Evolutionary conservation across 306 rosid genomes (phyloP), one percentile per base, ranked within the genome.

Genomic region (Pyrus pyrifolia): DNA sequence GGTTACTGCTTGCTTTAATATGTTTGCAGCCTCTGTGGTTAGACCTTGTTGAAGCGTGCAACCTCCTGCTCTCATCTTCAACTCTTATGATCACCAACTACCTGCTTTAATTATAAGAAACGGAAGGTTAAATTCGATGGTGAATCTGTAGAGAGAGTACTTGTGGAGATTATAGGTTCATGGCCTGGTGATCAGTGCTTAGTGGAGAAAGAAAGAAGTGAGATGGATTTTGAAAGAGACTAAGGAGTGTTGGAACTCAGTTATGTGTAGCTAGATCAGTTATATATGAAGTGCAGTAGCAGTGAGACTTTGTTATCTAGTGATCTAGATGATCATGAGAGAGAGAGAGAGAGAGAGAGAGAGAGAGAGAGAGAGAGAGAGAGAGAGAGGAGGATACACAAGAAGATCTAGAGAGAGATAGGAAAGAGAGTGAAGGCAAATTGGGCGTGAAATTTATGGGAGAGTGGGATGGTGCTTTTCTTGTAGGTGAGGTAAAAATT

Each of bases 11-110:
- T 91, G 96, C 73, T 88, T 96, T 23, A 96, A 91, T 68, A 88
- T 73, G 79, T 81, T 79, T 11, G 93, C 87, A 1, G 98, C 96
- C 61, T 96, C 99, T 3, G 87, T 49, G 0, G 98, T 92, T 14
- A 96, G 86, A 30, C 97, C 93, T 75, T 96, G 98, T 82, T 91
- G 98, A 64, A 92, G 78, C 6, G 90, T 73, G 75, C 90, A 88
- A 58, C 91, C 91, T 70, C 93, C 90, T 9, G 98, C 87, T 87
- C 99, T 96, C 99, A 95, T 95, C 72, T 75, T 73, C 44, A 73
- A 66, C 70, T 73, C 44, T 31, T 15, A 31, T 31, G 38, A 64
- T 64, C 70, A 18, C 23, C 25, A 17, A 23, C 42, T 10, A 33
- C 57, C 25, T 33, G 57, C 57, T n/a, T 31, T 27, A 38, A 33